Base-by-base conservation (phyloP, 495 filamentous ascomycete species). In the Aspergillus cavernicola region DNA sequence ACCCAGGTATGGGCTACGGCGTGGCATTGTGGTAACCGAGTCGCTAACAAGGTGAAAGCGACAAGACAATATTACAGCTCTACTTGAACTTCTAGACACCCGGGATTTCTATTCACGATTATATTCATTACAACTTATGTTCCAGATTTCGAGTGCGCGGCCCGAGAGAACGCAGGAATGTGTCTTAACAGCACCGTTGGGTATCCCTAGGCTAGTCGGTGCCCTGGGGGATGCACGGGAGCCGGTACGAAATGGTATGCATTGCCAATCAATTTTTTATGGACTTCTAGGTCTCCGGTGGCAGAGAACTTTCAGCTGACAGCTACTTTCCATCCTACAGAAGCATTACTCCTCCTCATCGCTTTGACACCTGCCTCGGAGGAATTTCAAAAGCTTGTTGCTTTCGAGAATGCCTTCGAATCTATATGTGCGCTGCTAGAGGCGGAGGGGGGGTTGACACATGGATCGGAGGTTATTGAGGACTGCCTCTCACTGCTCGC, bases 81-180 rank as follows among this genome's bases (percentile, higher is more conserved):
- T 98, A 37, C 80, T 97, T 47, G 89, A 93, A 58, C 86, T 98
- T 28, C 77, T 98, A 18, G 92, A 96, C 59, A 81, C 84, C 35
- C 76, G 76, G 48, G 93, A 98, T 56, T 97, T 96, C 67, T 97
- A 95, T 70, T 91, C 90, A 9, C 86, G 93, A 8, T 81, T 97
- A 2, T 97, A 97, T 69, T 90, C 90, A 12, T 66, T 97, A 41
- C 91, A 97, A 71, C 79, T 98, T 52, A 87, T 98, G 40, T 84
- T 85, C 32, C 88, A 90, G 28, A 95, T 96, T 32, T 84, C 85
- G 44, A 76, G 81, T n/a, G 90, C 92, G 37, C 79, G 93, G 38
- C 90, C 92, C 3, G 90, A 96, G 64, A 78, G 93, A 61, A 93
- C 92, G n/a, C 92, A 97, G 69, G 90, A 97, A 77, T 96, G 90